Conservation (phyloP, 345 rosid genomes). For the Orychophragmus violaceus region DNA sequence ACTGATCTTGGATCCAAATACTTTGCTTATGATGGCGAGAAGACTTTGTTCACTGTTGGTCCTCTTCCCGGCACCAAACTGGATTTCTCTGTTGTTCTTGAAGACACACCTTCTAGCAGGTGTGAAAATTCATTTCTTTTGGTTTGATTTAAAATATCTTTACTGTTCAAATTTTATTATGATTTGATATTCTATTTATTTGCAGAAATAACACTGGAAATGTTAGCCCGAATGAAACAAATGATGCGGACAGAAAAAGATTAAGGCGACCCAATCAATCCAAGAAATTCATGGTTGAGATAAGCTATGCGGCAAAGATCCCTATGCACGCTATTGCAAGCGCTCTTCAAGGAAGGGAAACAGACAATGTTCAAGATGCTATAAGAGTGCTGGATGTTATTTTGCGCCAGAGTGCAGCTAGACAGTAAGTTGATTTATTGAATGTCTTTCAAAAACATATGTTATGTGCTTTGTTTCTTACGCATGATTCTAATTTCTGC, state of each 20-base stretch:
- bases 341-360: slow-evolving; percentile 73
- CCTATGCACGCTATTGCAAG: slow-evolving; percentile 79
- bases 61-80: slow-evolving; percentile 70
- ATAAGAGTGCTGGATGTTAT: slow-evolving; percentile 75
- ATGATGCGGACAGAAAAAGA: slow-evolving; percentile 56
- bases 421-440: slow-evolving; percentile 45
- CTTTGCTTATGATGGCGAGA: slow-evolving; percentile 94
- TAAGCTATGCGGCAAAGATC: slow-evolving; percentile 69
- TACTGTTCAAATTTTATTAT: background rate
- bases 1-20: slow-evolving; percentile 51
- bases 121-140: background rate
- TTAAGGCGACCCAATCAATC: slow-evolving; percentile 49
- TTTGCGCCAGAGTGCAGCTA: slow-evolving; percentile 85
- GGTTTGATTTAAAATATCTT: background rate
- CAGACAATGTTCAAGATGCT: slow-evolving; percentile 71
- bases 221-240: slow-evolving; percentile 46
- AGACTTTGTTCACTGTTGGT: slow-evolving; percentile 71
- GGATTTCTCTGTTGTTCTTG: slow-evolving; percentile 74
- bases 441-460: background rate
- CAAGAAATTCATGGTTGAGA: slow-evolving; percentile 59
- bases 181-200: background rate
- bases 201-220: slow-evolving; percentile 47
- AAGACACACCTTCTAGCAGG: slow-evolving; percentile 60
- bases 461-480: background rate
- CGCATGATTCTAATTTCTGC: background rate